These are phyloP conservation scores for Sphaerostilbella broomeana DNA, from an alignment of 2,329 filamentous ascomycete genomes.

Conservation along the genomic window DNA sequence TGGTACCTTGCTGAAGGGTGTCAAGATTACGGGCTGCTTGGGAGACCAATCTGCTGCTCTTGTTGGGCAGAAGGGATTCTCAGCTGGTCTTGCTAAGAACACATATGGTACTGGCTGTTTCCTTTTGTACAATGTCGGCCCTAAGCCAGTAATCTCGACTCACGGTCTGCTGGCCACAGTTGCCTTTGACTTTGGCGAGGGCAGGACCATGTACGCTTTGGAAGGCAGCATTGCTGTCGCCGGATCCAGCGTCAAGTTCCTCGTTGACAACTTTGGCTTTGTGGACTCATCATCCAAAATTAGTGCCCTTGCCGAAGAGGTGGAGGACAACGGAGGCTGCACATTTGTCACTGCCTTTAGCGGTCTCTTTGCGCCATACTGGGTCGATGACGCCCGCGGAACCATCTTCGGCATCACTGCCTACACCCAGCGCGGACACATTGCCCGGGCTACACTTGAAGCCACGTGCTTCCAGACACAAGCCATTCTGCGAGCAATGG, in stretches of 20 bases:
- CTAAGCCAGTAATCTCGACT: slow-evolving; percentile 70
- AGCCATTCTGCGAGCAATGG: slow-evolving; percentile 75
- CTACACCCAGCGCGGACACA: slow-evolving; percentile 69
- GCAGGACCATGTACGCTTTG: slow-evolving; percentile 64
- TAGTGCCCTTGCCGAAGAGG: slow-evolving; percentile 40
- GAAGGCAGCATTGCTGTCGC: slow-evolving; percentile 74
- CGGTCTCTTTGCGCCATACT: slow-evolving; percentile 76
- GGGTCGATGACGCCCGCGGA: slow-evolving; percentile 76
- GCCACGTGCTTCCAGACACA: slow-evolving; percentile 80
- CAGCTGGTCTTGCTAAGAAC: slow-evolving; percentile 71
- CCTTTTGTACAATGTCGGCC: slow-evolving; percentile 74
- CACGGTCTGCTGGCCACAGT: slow-evolving; percentile 73
- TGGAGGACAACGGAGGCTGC: slow-evolving; percentile 65
- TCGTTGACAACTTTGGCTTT: slow-evolving; percentile 51
- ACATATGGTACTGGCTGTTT: slow-evolving; percentile 85
- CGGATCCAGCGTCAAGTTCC: slow-evolving; percentile 67
- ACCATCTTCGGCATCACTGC: slow-evolving; percentile 75
- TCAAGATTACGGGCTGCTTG: slow-evolving; percentile 67
- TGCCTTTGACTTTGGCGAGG: slow-evolving; percentile 65
- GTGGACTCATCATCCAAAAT: slow-evolving; percentile 43
- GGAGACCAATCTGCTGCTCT: slow-evolving; percentile 78
- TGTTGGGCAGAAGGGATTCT: slow-evolving; percentile 73
- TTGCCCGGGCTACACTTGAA: slow-evolving; percentile 72
- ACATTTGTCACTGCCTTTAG: slow-evolving; percentile 76
- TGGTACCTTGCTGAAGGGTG: slow-evolving; percentile 56